phyloP scores from a whole-genome alignment of 2,329 filamentous ascomycete species.

The Talaromyces atroroseus region DNA sequence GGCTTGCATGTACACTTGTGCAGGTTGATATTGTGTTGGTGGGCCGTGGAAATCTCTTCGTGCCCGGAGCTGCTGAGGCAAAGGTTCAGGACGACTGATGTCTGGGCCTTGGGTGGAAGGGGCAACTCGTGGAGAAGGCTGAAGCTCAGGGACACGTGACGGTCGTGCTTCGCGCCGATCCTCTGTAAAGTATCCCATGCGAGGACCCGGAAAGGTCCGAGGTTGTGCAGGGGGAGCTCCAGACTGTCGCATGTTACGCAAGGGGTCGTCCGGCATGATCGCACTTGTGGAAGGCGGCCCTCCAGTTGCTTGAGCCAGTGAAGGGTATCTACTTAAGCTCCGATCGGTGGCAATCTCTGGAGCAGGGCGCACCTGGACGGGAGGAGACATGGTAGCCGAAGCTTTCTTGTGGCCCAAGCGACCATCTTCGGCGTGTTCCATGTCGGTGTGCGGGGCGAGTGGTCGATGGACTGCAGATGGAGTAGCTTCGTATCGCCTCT shows the following conservation, averaged over 20 bases:
- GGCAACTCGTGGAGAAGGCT: conserved; percentile 27
- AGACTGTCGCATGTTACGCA: conserved; percentile 27
- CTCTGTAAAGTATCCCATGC: conserved; percentile 41
- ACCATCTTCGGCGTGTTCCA: conserved; percentile 27
- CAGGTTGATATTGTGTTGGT: conserved; percentile 20
- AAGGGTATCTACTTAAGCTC: conserved; percentile 29
- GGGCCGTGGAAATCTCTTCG: conserved; percentile 13
- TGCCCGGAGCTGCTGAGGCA: conserved; percentile 22
- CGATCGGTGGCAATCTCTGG: conserved; percentile 33
- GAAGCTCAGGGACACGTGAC: conserved; percentile 24
- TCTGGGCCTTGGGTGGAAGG: conserved; percentile 23
- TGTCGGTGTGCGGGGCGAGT: conserved; percentile 40
- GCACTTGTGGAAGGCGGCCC: conserved; percentile 22
- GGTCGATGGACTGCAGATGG: conserved; percentile 39
- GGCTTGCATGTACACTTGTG: conserved; percentile 14
- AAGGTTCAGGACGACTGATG: conserved; percentile 30
- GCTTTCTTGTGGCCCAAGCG: conserved; percentile 28
- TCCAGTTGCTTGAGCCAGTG: conserved; percentile 35
- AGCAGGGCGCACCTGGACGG: conserved; percentile 27
- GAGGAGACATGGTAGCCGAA: conserved; percentile 18
- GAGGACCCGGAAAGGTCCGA: conserved; percentile 36
- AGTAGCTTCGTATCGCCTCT: conserved; percentile 45
- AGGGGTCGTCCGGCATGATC: conserved; percentile 30
- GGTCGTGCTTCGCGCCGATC: conserved; percentile 24
- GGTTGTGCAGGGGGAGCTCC: conserved; percentile 22